A percentile compares a stretch with the other conserved stretches of the same genome.
Conservation (phyloP, 768 basidiomycete species). For the Trametes gibbosa region DNA sequence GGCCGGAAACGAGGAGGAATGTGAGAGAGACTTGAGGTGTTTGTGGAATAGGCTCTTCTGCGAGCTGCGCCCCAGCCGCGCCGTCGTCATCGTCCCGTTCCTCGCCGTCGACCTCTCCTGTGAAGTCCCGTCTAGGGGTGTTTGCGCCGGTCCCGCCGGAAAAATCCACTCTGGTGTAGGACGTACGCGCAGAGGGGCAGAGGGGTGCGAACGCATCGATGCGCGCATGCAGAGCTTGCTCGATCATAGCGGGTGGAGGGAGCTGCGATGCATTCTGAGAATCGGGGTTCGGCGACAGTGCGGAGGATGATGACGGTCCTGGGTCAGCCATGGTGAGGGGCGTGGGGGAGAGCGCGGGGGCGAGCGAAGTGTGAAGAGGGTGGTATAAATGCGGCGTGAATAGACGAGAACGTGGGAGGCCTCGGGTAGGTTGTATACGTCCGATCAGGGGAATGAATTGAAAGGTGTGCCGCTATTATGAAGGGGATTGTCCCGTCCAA, state of each 20-base stretch:
- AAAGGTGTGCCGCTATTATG: constrained; percentile 1
- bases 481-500: not conserved
- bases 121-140: constrained; percentile 17
- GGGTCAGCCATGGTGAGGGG: constrained; percentile 11
- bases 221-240: constrained; percentile 15
- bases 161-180: constrained; percentile 49
- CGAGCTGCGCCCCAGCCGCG: not conserved
- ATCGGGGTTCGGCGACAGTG: not conserved
- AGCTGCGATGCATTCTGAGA: not conserved
- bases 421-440: constrained; percentile 15
- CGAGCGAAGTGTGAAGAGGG: not conserved
- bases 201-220: constrained; percentile 25
- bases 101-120: constrained; percentile 14
- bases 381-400: constrained; percentile 13
- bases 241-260: constrained; percentile 7
- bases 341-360: not conserved
- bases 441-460: constrained; percentile 13
- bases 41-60: constrained; percentile 43
- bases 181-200: constrained; percentile 49
- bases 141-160: constrained; percentile 22
- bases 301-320: constrained; percentile 5
- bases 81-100: constrained; percentile 10
- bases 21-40: constrained; percentile 64
- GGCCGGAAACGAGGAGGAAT: constrained; percentile 70
- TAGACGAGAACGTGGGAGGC: constrained; percentile 19